Percentiles rank a stretch among this genome's conserved stretches.
These are phyloP conservation scores for Phytophthora macrochlamydospora DNA, from an alignment of 352 stramenopile species.

Conservation along the genomic window DNA sequence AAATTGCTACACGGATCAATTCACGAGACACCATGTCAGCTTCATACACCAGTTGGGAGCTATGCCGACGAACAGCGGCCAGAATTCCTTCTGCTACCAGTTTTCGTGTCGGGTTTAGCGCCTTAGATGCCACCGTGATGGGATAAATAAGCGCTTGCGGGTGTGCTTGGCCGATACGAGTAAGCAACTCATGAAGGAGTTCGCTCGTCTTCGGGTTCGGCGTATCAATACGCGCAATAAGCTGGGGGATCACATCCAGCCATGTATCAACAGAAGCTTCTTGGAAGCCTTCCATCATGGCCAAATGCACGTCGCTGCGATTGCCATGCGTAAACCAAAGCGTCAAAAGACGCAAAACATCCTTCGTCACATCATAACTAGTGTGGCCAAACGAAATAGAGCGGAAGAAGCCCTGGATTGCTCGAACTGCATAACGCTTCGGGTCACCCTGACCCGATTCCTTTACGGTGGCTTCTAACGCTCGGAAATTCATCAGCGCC, in stretches of 20 bases:
- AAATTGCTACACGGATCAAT: constrained; percentile 99
- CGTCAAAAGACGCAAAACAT: constrained; percentile 98
- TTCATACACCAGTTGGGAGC: constrained; percentile 96
- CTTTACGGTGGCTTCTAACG: constrained; percentile 66
- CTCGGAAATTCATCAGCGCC: constrained; percentile 97
- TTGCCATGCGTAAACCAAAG: constrained; percentile 99
- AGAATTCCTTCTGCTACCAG: constrained; percentile 95
- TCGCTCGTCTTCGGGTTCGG: constrained; percentile 82
- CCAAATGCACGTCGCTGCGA: constrained; percentile 85
- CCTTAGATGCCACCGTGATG: constrained; percentile 97
- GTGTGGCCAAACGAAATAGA: constrained; percentile 97
- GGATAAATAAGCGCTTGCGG: constrained; percentile 99
- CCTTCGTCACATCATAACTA: constrained; percentile 93
- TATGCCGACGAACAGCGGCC: constrained; percentile 94
- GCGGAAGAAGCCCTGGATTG: constrained; percentile 98
- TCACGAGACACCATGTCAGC: constrained; percentile 96
- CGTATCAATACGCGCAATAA: constrained; percentile 94
- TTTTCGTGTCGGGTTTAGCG: constrained; percentile 90
- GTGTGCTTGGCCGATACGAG: constrained; percentile 94
- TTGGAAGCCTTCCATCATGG: constrained; percentile 88
- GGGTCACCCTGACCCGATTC: constrained; percentile 54
- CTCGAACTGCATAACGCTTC: constrained; percentile 89
- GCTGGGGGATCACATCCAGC: constrained; percentile 98
- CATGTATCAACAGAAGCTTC: constrained; percentile 98
- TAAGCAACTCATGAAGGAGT: constrained; percentile 87